Percentiles rank a stretch among this genome's conserved stretches.
Conservation (phyloP, 1,139 yeast genomes). For the Yamadazyma friedrichii region DNA sequence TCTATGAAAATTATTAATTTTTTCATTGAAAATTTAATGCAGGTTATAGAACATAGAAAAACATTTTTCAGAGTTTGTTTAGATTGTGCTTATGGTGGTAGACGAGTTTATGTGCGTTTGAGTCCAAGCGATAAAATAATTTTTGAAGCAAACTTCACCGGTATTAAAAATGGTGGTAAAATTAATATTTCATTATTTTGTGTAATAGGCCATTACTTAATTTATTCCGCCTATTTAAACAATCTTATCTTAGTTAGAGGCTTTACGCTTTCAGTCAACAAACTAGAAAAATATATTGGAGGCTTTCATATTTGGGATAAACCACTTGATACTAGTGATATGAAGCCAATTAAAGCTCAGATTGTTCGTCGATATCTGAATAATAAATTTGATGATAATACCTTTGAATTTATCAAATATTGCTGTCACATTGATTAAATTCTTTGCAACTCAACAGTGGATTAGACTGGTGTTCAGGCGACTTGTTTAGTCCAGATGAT, state of each 20-base stretch:
- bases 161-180: background rate
- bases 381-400: background rate
- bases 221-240: background rate
- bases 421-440: background rate
- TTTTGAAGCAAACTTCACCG: background rate
- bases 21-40: background rate
- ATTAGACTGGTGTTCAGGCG: no score
- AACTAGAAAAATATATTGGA: background rate
- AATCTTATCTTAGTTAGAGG: background rate
- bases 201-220: conserved; percentile 4
- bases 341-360: background rate
- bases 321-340: conserved; percentile 1
- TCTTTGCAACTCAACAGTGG: no score
- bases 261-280: background rate
- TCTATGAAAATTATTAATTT: background rate
- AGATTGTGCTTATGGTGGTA: conserved; percentile 3
- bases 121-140: no score
- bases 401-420: background rate
- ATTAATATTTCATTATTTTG: conserved; percentile 1
- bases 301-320: conserved; percentile 2
- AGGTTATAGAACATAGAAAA: background rate
- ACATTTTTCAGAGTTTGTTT: conserved; percentile 1
- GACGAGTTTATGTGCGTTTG: background rate
- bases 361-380: background rate
- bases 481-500: no score